Base-by-base conservation (phyloP, 2,329 filamentous ascomycete species). In the Fusarium gaditjirri region DNA sequence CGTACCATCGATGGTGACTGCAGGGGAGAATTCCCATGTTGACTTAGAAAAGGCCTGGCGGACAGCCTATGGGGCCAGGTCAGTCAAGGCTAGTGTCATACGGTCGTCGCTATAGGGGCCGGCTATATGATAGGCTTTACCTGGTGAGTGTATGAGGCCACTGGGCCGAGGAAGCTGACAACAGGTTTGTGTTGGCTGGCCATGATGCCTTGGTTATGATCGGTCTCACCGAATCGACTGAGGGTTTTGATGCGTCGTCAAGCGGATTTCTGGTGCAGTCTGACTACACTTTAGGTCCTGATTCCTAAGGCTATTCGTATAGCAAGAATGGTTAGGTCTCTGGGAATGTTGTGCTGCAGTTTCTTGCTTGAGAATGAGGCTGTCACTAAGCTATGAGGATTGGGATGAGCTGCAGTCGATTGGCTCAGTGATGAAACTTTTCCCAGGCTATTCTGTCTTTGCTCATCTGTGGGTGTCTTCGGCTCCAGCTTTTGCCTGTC, bases 71-170 rank as follows among this genome's bases (percentile, higher is more conserved):
- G 52, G n/a, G 61, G n/a, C 29, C 46, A 65, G 53, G 47, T 69
- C 55, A 67, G 65, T 64, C 46, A 43, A 68, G 54, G 25, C 63
- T 66, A 44, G 65, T 63, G 61, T 67, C 64, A 76, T 73, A 63
- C 63, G 73, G 66, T 65, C 54, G 59, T 62, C 57, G 61, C 52
- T 50, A 54, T 57, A 54, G 49, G 43, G 49, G 46, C 44, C 36
- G 29, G 29, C 25, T 33, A 61, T 49, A 57, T 54, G 49, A 42
- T 46, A 44, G 57, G 65, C 78, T 71, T 57, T 80, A 86, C 85
- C 83, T 87, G 85, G 65, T 87, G 85, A 46, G 85, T 85, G 75
- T 87, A 87, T 55, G 85, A 87, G 21, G 85, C 82, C 49, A 81
- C 76, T 35, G 85, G 85, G 25, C 85, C 85, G n/a, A 87, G 77